phyloP scores from a whole-genome alignment of 139 green algal genomes.

The Edaphochlamys debaryana region DNA sequence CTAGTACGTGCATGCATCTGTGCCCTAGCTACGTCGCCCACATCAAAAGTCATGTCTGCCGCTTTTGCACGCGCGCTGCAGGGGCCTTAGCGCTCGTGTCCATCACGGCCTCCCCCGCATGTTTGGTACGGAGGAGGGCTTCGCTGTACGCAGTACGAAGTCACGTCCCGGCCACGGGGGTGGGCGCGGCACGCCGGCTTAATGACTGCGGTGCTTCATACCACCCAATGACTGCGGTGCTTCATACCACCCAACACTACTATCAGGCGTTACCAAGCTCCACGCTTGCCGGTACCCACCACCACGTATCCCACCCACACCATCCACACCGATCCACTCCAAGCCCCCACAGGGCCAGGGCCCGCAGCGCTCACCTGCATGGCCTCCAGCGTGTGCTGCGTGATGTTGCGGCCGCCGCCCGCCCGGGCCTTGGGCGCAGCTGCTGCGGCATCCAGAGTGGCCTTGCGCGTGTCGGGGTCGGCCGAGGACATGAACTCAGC shows the following conservation, averaged over 20 bases:
- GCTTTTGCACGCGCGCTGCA: not conserved
- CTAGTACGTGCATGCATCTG: not conserved
- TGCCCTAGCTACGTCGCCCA: too few species aligned
- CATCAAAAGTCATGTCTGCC: not conserved
- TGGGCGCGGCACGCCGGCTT: not conserved
- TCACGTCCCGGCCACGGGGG: not conserved
- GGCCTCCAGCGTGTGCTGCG: conserved; percentile 65
- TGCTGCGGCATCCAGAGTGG: not conserved
- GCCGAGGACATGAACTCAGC: not conserved
- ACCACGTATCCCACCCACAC: not conserved
- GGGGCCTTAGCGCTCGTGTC: too few species aligned
- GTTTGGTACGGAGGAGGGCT: too few species aligned
- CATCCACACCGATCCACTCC: too few species aligned
- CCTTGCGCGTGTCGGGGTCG: not conserved
- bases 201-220: not conserved
- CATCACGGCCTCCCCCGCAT: too few species aligned
- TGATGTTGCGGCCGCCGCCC: conserved; percentile 31
- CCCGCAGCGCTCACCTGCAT: conserved; percentile 51
- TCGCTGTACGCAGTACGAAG: not conserved
- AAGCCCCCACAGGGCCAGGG: too few species aligned
- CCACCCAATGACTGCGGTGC: not conserved
- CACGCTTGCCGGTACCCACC: too few species aligned
- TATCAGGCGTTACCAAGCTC: too few species aligned
- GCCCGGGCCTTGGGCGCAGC: too few species aligned
- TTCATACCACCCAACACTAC: too few species aligned